Conservation (phyloP, 805 yeast genomes). For the Dipodascopsis uninucleata region DNA sequence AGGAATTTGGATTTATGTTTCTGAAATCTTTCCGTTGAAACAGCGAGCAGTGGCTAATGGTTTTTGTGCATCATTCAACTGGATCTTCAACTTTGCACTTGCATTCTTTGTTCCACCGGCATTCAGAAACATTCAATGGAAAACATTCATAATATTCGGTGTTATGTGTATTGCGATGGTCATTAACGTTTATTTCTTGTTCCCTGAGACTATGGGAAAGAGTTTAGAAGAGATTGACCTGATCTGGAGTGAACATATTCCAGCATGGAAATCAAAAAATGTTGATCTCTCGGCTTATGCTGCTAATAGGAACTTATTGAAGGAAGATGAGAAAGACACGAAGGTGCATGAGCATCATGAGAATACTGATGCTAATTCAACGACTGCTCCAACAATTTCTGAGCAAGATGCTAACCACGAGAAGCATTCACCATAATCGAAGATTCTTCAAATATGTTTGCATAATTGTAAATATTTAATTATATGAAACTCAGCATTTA, state of each 20-base stretch:
- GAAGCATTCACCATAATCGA: too few relatives aligned
- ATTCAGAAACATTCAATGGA: slow-evolving; percentile 55
- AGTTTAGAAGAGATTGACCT: slow-evolving; percentile 70
- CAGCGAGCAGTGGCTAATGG: slow-evolving; percentile 63
- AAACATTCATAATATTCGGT: slow-evolving; percentile 55
- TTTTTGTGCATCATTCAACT: slow-evolving; percentile 57
- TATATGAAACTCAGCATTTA: too few relatives aligned
- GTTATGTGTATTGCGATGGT: slow-evolving; percentile 49
- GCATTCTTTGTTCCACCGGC: slow-evolving; percentile 41
- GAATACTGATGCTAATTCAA: too few relatives aligned
- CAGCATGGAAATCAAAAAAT: slow-evolving; percentile 28
- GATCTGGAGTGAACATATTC: slow-evolving; percentile 37
- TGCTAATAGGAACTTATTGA: slow-evolving; percentile 7
- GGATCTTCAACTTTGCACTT: slow-evolving; percentile 63
- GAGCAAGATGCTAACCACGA: too few relatives aligned
- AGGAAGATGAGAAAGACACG: slow-evolving; percentile 4
- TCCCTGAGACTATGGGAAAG: slow-evolving; percentile 69
- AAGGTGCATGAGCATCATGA: slow-evolving; percentile 11
- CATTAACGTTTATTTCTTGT: slow-evolving; percentile 46
- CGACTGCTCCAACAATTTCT: too few relatives aligned
- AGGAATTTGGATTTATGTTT: slow-evolving; percentile 56
- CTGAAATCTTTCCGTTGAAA: slow-evolving; percentile 60
- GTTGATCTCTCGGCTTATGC: slow-evolving; percentile 15
- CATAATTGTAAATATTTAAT: too few relatives aligned
- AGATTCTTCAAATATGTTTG: too few relatives aligned